Evolutionary conservation across 495 filamentous ascomycete species (phyloP).

Genomic region (Penicillium canescens): DNA sequence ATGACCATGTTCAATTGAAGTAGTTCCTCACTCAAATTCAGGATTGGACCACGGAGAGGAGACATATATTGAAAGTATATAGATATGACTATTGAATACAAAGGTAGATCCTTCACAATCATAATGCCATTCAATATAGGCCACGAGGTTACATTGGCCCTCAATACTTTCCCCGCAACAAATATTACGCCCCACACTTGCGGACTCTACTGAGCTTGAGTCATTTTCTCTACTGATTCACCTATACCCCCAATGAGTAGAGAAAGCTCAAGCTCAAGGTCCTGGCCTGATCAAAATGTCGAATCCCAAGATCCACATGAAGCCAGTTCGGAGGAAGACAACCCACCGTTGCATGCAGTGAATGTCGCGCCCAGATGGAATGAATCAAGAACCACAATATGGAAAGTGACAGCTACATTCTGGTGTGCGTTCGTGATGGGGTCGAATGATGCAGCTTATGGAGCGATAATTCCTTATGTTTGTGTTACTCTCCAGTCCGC

Average conservation of each 20-base stretch:
- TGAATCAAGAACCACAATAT: conserved; percentile 23
- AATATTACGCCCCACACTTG: too few species aligned
- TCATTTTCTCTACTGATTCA: too few species aligned
- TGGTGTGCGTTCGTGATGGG: conserved; percentile 60
- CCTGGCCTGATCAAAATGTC: not conserved
- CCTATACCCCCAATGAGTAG: not conserved
- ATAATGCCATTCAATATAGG: not conserved
- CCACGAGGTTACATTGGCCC: conserved; percentile 1
- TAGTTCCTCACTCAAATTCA: too few species aligned
- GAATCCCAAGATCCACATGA: not conserved
- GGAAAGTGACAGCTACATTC: conserved; percentile 20
- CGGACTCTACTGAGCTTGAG: too few species aligned
- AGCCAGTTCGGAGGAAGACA: conserved; percentile 3
- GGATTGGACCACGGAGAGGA: too few species aligned
- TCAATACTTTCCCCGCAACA: not conserved
- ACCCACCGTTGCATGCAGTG: conserved; percentile 16
- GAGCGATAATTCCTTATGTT: conserved; percentile 54
- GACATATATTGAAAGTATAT: too few species aligned
- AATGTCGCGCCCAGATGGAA: conserved; percentile 23
- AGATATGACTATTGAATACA: too few species aligned
- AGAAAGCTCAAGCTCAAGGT: not conserved
- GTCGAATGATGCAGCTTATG: conserved; percentile 72
- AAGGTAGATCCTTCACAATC: too few species aligned
- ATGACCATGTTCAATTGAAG: too few species aligned
- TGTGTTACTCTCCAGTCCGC: not conserved